Evolutionary conservation across 2,329 filamentous ascomycete genomes (phyloP).

Genomic region (Neofusicoccum kwambonambiense): DNA sequence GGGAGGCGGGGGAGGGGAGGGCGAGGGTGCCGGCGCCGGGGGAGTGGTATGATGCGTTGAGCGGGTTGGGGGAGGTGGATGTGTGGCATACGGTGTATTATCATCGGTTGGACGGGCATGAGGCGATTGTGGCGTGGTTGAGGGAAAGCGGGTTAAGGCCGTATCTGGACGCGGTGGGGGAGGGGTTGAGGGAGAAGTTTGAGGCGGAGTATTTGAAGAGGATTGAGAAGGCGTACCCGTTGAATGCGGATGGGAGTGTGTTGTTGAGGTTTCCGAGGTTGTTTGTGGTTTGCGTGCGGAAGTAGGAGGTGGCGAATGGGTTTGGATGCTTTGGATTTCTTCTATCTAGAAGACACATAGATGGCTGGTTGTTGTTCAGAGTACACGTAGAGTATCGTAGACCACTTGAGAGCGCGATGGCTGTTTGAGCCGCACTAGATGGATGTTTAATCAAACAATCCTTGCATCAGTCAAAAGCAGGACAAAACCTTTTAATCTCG

Average conservation of each 20-base stretch:
- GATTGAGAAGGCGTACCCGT: slow-evolving; percentile 46
- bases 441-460: too few relatives aligned
- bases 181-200: slow-evolving; percentile 42
- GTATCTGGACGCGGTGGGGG: slow-evolving; percentile 50
- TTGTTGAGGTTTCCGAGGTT: slow-evolving; percentile 56
- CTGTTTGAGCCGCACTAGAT: too few relatives aligned
- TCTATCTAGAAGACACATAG: too few relatives aligned
- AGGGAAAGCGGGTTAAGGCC: slow-evolving; percentile 57
- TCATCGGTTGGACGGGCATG: slow-evolving; percentile 50
- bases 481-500: too few relatives aligned
- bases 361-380: too few relatives aligned
- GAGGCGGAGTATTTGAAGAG: slow-evolving; percentile 47
- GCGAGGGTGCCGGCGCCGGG: not conserved
- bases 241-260: slow-evolving; percentile 52
- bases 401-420: too few relatives aligned
- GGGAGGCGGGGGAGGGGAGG: not conserved
- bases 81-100: slow-evolving; percentile 57
- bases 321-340: too few relatives aligned
- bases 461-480: too few relatives aligned
- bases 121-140: slow-evolving; percentile 60
- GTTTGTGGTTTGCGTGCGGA: slow-evolving; percentile 48
- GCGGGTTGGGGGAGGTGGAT: slow-evolving; percentile 44
- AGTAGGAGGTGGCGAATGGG: not conserved
- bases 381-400: too few relatives aligned
- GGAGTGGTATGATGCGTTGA: slow-evolving; percentile 47